phyloP scores from a whole-genome alignment of 2,329 filamentous ascomycete species.

The Zasmidium angulare region DNA sequence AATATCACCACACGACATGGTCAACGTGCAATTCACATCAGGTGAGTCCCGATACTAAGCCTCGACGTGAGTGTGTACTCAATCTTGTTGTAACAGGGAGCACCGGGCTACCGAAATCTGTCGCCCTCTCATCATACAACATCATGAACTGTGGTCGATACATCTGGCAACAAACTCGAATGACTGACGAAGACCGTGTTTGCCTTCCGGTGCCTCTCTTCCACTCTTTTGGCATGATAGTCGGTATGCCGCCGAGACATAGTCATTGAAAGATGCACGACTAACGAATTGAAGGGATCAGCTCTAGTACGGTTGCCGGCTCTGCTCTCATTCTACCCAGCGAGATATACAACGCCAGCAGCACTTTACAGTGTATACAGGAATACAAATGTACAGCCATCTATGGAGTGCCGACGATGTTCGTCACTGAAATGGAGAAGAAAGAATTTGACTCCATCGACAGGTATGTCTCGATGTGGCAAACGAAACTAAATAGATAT shows the following conservation, averaged over 20 bases:
- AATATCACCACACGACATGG: constrained; percentile 32
- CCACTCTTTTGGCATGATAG: constrained; percentile 79
- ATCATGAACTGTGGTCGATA: constrained; percentile 32
- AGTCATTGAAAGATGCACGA: constrained; percentile 56
- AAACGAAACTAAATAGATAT: neutral
- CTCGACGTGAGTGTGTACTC: too few species aligned
- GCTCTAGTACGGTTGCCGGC: constrained; percentile 43
- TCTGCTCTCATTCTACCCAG: constrained; percentile 74
- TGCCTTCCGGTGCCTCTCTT: constrained; percentile 83
- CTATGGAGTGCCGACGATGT: constrained; percentile 83
- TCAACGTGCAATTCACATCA: constrained; percentile 58
- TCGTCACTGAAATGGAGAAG: constrained; percentile 56
- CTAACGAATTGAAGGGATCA: constrained; percentile 15
- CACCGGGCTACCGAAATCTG: constrained; percentile 70
- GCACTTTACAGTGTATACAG: constrained; percentile 43
- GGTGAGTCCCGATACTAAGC: constrained; percentile 50
- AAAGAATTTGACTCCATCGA: constrained; percentile 25
- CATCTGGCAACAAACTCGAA: constrained; percentile 30
- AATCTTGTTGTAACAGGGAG: constrained; percentile 38
- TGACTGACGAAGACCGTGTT: constrained; percentile 60
- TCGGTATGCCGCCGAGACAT: constrained; percentile 43
- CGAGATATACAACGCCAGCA: constrained; percentile 59
- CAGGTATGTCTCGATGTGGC: neutral
- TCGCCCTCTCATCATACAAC: constrained; percentile 56
- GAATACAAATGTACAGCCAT: constrained; percentile 62